Evolutionary conservation across 208 protist genomes (phyloP), one percentile per base, ranked within the genome.

Genomic region (Leishmania mexicana): DNA sequence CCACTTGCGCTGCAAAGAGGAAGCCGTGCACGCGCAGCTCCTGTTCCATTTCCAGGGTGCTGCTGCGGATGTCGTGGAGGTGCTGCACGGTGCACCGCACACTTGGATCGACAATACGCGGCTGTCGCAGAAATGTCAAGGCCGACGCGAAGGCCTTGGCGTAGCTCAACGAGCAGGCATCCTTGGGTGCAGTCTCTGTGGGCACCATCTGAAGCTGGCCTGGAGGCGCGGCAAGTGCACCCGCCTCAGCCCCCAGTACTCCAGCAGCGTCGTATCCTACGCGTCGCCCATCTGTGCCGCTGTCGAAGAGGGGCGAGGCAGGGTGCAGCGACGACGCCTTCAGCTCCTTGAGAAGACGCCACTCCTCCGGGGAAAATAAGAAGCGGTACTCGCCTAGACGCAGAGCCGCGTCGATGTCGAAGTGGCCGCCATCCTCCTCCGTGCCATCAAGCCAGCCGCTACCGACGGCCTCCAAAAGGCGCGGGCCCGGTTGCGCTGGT

Each of bases 281-380:
- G 49, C 71, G 15, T 35, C 71, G 71, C 51, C 24, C 54, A 7
- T 57, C 79, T 38, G 79, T 45, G n/a, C 21, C 24, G 40, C 42
- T n/a, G 10, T 40, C 60, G 60, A 35, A 21, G 15, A 57, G 28
- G 8, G 38, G 28, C 35, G 28, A 40, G 53, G 57, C 53, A n/a
- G n/a, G 38, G 38, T 60, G 35, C 28, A 82, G 65, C 15, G 60
- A 54, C 11, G 80, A 10, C n/a, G 68, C 71, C 40, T 17, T 49
- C 47, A 81, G 74, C 64, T 89, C 80, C 53, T 60, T 47, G 31
- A 91, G 60, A 70, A 93, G 74, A 42, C 77, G 79, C 35, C 83
- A 67, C 76, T 93, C 89, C 19, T 88, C 83, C 3, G 80, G 77
- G n/a, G 84, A 88, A 60, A 93, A 93, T 38, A 91, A 85, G 60